Evolutionary conservation across 2,329 filamentous ascomycete genomes (phyloP).

Genomic region (Phialophora expanda): DNA sequence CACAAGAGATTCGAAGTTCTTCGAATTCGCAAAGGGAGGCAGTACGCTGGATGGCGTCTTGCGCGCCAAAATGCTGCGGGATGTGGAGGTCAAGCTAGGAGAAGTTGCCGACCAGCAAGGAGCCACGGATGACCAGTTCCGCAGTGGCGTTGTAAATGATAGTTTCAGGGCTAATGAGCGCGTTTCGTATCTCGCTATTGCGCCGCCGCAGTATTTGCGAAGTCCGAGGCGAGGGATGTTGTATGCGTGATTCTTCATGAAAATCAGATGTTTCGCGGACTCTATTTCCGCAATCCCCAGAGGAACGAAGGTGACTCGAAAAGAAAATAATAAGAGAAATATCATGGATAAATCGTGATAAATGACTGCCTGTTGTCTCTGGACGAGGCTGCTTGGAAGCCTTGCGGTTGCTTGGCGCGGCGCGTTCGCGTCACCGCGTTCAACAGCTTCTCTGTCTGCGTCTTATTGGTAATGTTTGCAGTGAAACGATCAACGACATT

Average conservation of each 20-base stretch:
- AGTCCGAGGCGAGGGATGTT: neutral
- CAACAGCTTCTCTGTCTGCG: neutral
- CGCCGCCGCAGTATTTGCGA: neutral
- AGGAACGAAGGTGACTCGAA: neutral
- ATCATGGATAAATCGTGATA: neutral
- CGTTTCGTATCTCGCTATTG: neutral
- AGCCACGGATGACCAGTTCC: neutral
- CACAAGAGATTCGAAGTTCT: neutral
- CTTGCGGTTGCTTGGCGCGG: neutral
- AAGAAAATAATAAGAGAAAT: neutral
- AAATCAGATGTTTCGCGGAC: neutral
- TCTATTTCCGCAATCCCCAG: neutral
- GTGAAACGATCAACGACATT: neutral
- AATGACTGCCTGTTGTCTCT: neutral
- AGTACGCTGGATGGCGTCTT: neutral
- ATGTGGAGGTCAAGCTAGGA: neutral
- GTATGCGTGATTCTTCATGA: neutral
- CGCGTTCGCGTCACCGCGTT: constrained; percentile 1
- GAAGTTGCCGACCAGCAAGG: neutral
- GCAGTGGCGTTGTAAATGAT: neutral
- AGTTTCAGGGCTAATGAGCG: neutral
- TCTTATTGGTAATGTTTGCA: neutral
- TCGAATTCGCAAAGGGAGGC: neutral
- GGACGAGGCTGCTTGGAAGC: neutral
- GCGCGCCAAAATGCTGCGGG: neutral